Percentiles rank a stretch among this genome's conserved stretches.
Evolutionary conservation across 129 eudicot species (phyloP).

Genomic region (Erigeron canadensis): DNA sequence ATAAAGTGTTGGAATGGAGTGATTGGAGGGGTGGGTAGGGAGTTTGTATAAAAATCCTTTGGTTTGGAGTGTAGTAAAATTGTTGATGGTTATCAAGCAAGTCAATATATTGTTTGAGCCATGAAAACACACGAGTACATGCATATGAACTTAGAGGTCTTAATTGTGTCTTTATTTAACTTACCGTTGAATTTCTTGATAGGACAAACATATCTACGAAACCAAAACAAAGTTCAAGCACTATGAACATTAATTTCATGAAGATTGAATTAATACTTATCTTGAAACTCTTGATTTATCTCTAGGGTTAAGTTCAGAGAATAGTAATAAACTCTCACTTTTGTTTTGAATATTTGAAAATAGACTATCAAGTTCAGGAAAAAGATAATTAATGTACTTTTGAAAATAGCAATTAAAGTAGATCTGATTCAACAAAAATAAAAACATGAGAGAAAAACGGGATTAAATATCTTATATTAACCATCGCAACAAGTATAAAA

Average conservation of each 20-base stretch:
- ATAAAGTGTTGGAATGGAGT: conserved; percentile 21
- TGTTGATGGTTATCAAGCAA: conserved; percentile 14
- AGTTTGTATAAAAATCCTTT: conserved; percentile 39
- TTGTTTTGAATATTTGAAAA: too few species aligned
- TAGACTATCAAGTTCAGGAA: too few species aligned
- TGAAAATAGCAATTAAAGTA: too few species aligned
- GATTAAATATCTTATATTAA: too few species aligned
- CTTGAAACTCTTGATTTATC: conserved; percentile 19
- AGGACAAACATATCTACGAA: conserved; percentile 3
- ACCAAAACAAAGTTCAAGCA: conserved; percentile 31
- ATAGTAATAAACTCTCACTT: too few species aligned
- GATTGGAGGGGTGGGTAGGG: conserved; percentile 21
- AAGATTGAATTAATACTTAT: conserved; percentile 15
- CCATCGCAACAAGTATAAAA: too few species aligned
- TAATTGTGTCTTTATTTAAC: conserved; percentile 25
- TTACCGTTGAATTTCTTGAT: conserved; percentile 26
- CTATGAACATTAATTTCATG: conserved; percentile 23
- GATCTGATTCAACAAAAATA: too few species aligned
- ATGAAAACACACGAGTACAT: conserved; percentile 3
- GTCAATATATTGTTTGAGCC: conserved; percentile 18
- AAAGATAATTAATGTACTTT: too few species aligned
- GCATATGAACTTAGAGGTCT: conserved; percentile 26
- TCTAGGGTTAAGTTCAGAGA: too few species aligned
- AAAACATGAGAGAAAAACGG: too few species aligned
- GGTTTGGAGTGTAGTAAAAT: conserved; percentile 34